Conservation (phyloP, 257 asterid species). For the Solanum neorickii region DNA sequence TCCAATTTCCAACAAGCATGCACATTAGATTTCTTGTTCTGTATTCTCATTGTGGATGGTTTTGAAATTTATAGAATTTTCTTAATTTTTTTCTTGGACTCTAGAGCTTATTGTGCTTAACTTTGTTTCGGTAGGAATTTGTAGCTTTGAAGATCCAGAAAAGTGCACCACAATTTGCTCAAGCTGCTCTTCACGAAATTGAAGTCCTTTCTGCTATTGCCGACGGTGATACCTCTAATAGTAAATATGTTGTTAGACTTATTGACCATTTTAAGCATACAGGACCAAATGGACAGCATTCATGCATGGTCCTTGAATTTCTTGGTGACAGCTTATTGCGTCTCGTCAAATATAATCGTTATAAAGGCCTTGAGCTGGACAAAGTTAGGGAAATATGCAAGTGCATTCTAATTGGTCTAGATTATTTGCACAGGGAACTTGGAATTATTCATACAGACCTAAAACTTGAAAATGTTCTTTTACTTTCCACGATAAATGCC, state of each 20-base stretch:
- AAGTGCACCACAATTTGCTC: conserved; percentile 92
- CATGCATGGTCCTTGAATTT: conserved; percentile 96
- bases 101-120: neutral
- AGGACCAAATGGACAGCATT: conserved; percentile 98
- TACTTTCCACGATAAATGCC: conserved; percentile 71
- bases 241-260: conserved; percentile 58
- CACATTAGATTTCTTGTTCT: neutral
- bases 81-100: neutral
- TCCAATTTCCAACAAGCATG: neutral
- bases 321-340: conserved; percentile 90
- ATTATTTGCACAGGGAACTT: conserved; percentile 74
- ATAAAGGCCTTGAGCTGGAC: conserved; percentile 69
- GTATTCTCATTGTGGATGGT: neutral
- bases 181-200: conserved; percentile 93
- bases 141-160: conserved; percentile 98
- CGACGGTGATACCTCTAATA: conserved; percentile 56
- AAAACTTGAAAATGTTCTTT: conserved; percentile 91
- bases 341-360: conserved; percentile 62
- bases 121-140: conserved; percentile 30
- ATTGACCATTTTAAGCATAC: conserved; percentile 84
- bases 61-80: neutral
- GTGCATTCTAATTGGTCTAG: conserved; percentile 83
- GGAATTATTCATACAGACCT: conserved; percentile 85
- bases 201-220: conserved; percentile 81
- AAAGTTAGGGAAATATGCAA: conserved; percentile 85